Base-by-base conservation (phyloP, 1,284 basidiomycete species). In the Takashimella tepidaria region DNA sequence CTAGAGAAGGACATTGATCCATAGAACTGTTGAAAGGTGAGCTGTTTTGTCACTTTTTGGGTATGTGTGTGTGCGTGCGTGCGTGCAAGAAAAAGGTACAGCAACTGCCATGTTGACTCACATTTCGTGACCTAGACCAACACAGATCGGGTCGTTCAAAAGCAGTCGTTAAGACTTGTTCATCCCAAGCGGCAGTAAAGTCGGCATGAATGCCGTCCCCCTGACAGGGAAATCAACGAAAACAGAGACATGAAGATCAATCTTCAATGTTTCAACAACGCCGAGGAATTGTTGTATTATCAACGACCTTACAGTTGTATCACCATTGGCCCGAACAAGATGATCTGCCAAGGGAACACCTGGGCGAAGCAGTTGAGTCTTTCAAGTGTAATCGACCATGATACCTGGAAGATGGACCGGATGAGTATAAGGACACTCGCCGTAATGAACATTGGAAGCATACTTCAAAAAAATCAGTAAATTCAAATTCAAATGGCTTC, bases 301-400 rank as follows among this genome's bases (percentile, higher is more conserved):
- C 8, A n/a, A n/a, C n/a, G 8, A 6, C 10, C 16, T 47, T 26
- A 47, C 70, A n/a, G 68, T 73, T 10, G 64, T 68, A 53, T 73
- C 70, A 12, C 70, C 70, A 47, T 68, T 70, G 20, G 73, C 67
- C 70, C 70, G 73, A 11, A 61, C 63, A 19, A 73, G 54, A 24
- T 70, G 60, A 5, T 64, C 66, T 41, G 50, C 56, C 24, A 66
- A 41, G 0, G 62, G 24, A 3, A 57, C 61, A 31, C 63, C 63
- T 1, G 61, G 60, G 42, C 55, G 51, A 40, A 53, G 55, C 0
- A 46, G 31, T 13, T 54, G 51, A 8, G 61, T 60, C 12, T 58
- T 43, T 49, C 55, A 69, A n/a, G 63, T 63, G 50, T 59, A 64
- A 50, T 73, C 70, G 51, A 71, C 58, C 53, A 66, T 57, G 53